A percentile compares a stretch with the other conserved stretches of the same genome.
Conservation (phyloP, 352 stramenopile species). For the Pythium myriotylum region DNA sequence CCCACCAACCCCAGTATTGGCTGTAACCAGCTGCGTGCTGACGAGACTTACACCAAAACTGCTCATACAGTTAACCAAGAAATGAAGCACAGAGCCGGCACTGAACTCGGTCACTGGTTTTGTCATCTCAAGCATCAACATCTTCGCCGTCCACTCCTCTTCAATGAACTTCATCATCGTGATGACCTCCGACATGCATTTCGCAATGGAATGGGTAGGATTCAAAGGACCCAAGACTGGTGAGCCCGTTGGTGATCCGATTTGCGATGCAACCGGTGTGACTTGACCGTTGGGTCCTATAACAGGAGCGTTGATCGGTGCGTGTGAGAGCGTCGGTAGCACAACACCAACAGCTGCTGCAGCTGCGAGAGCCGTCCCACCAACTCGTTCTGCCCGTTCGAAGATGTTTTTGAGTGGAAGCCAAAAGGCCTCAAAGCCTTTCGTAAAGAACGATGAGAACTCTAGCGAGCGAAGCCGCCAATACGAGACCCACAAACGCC, state of each 20-base stretch:
- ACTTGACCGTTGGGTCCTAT: too few species aligned
- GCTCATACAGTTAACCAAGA: slow-evolving; percentile 73
- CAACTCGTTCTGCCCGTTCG: slow-evolving; percentile 33
- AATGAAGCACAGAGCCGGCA: slow-evolving; percentile 57
- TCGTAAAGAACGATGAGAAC: slow-evolving; percentile 67
- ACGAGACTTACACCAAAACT: slow-evolving; percentile 64
- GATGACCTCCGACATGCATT: slow-evolving; percentile 65
- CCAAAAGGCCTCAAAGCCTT: slow-evolving; percentile 66
- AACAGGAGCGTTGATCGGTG: too few species aligned
- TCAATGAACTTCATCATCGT: slow-evolving; percentile 70
- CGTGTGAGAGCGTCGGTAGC: slow-evolving; percentile 11
- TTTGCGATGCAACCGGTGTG: background rate
- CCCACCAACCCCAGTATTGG: slow-evolving; percentile 39
- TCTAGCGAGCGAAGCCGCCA: slow-evolving; percentile 59
- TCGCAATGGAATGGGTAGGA: slow-evolving; percentile 35
- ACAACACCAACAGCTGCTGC: slow-evolving; percentile 22
- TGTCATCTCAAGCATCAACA: slow-evolving; percentile 75
- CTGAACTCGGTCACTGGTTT: slow-evolving; percentile 65
- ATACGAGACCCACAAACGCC: slow-evolving; percentile 66
- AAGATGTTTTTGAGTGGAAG: slow-evolving; percentile 63
- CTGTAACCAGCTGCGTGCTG: slow-evolving; percentile 57
- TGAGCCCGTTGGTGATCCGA: slow-evolving; percentile 1
- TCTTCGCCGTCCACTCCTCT: slow-evolving; percentile 72
- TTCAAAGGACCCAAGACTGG: slow-evolving; percentile 4
- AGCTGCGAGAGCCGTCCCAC: slow-evolving; percentile 20